Conservation (phyloP, 805 yeast genomes). For the Ogataea glucozyma region DNA sequence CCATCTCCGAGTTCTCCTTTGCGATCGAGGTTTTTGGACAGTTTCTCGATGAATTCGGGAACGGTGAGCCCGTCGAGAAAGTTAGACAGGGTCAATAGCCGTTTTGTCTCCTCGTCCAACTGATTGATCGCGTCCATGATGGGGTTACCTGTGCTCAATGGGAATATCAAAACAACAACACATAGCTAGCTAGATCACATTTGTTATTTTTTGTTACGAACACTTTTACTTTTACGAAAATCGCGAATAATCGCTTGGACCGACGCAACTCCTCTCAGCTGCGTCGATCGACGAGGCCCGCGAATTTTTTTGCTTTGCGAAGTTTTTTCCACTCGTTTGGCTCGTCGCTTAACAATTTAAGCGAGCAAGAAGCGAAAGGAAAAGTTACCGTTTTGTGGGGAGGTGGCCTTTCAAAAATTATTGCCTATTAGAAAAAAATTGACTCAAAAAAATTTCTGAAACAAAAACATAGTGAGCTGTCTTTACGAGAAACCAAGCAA, state of each 20-base stretch:
- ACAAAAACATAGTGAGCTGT: conserved; percentile 3
- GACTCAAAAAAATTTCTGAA: not conserved
- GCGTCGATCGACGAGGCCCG: conserved; percentile 6
- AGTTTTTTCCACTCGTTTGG: conserved; percentile 1
- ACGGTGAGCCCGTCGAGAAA: conserved; percentile 71
- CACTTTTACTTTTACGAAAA: too few species aligned
- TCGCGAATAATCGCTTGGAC: too few species aligned
- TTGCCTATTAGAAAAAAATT: not conserved
- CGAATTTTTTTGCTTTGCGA: too few species aligned
- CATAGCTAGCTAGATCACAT: too few species aligned
- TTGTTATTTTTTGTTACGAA: too few species aligned
- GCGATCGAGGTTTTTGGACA: conserved; percentile 56
- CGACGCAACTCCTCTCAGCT: too few species aligned
- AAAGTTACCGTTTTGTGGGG: conserved; percentile 4
- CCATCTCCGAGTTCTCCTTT: conserved; percentile 52
- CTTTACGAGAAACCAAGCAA: not conserved
- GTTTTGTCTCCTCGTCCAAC: conserved; percentile 61
- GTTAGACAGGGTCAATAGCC: conserved; percentile 57
- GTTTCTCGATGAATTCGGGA: conserved; percentile 76
- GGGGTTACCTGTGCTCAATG: conserved; percentile 18
- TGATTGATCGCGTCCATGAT: conserved; percentile 28
- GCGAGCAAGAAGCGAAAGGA: conserved; percentile 2
- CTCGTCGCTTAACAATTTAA: conserved; percentile 1
- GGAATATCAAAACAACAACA: too few species aligned
- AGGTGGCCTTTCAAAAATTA: conserved; percentile 6